Evolutionary conservation across 495 filamentous ascomycete genomes (phyloP).

Genomic region (Annulohypoxylon bovei): DNA sequence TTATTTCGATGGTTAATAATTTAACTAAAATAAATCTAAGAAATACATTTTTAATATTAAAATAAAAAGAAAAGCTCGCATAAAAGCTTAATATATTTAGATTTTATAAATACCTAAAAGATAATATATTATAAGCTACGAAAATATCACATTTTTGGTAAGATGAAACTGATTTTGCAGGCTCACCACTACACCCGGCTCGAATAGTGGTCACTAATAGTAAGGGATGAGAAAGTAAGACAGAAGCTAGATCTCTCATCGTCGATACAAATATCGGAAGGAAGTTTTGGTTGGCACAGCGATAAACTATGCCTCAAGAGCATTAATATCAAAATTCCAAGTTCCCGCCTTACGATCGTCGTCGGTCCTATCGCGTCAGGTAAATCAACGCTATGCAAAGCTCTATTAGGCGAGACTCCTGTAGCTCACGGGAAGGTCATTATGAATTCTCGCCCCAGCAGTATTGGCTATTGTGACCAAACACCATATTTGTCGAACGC

Average conservation of each 20-base stretch:
- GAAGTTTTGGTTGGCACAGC: slow-evolving; percentile 55
- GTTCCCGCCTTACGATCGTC: slow-evolving; percentile 50
- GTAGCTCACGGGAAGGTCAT: slow-evolving; percentile 34
- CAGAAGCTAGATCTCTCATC: background rate
- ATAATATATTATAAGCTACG: too few relatives aligned
- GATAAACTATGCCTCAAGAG: slow-evolving; percentile 47
- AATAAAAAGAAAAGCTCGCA: too few relatives aligned
- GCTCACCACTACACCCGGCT: too few relatives aligned
- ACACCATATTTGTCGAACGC: slow-evolving; percentile 66
- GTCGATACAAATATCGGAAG: slow-evolving; percentile 38
- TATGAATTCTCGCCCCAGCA: background rate
- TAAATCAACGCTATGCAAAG: slow-evolving; percentile 61
- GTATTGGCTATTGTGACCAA: slow-evolving; percentile 44
- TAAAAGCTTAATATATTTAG: too few relatives aligned
- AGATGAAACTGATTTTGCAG: too few relatives aligned
- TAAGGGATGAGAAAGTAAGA: background rate
- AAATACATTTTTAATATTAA: too few relatives aligned
- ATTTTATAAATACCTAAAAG: too few relatives aligned
- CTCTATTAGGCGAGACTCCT: slow-evolving; percentile 59
- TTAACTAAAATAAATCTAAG: too few relatives aligned
- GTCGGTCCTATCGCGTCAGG: slow-evolving; percentile 61
- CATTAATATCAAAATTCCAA: slow-evolving; percentile 50
- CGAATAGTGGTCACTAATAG: too few relatives aligned
- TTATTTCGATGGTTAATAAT: too few relatives aligned
- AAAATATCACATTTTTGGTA: too few relatives aligned